Conservation (phyloP, 495 filamentous ascomycete genomes). For the Hamigera avellanea region DNA sequence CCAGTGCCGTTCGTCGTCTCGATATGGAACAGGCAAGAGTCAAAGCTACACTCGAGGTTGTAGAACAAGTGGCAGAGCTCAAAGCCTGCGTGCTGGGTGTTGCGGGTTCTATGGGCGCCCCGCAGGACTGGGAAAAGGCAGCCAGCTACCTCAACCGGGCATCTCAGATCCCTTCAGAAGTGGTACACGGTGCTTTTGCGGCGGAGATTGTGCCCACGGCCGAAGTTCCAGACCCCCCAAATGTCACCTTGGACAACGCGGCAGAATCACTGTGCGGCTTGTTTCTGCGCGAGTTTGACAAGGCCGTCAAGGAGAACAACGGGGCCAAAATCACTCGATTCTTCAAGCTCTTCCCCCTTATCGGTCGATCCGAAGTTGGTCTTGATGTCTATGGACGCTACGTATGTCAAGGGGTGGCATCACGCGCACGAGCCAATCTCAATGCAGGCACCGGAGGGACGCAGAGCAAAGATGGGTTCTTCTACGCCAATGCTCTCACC, state of each 20-base stretch:
- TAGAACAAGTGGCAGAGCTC: constrained; percentile 91
- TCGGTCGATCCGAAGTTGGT: constrained; percentile 79
- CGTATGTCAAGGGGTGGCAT: constrained; percentile 86
- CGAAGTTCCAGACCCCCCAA: constrained; percentile 85
- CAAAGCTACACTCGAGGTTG: constrained; percentile 78
- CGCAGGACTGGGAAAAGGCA: constrained; percentile 97
- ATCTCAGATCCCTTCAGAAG: constrained; percentile 62
- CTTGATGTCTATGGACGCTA: constrained; percentile 91
- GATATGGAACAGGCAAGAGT: constrained; percentile 87
- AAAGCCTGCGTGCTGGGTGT: constrained; percentile 96
- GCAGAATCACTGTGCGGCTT: constrained; percentile 77
- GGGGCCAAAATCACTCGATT: constrained; percentile 84
- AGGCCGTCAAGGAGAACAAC: constrained; percentile 74
- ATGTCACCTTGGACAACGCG: constrained; percentile 75
- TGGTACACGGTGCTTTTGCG: constrained; percentile 78
- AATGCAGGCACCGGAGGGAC: constrained; percentile 46
- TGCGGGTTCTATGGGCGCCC: constrained; percentile 87
- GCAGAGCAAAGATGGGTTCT: constrained; percentile 62
- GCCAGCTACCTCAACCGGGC: constrained; percentile 81
- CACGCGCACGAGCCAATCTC: constrained; percentile 67
- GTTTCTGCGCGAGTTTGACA: constrained; percentile 91
- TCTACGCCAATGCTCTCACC: constrained; percentile 85
- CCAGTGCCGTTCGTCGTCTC: constrained; percentile 68
- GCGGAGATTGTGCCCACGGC: constrained; percentile 88
- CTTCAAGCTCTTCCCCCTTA: constrained; percentile 95